phyloP scores from a whole-genome alignment of 2,329 filamentous ascomycete genomes.

The Penicillium griseofulvum region DNA sequence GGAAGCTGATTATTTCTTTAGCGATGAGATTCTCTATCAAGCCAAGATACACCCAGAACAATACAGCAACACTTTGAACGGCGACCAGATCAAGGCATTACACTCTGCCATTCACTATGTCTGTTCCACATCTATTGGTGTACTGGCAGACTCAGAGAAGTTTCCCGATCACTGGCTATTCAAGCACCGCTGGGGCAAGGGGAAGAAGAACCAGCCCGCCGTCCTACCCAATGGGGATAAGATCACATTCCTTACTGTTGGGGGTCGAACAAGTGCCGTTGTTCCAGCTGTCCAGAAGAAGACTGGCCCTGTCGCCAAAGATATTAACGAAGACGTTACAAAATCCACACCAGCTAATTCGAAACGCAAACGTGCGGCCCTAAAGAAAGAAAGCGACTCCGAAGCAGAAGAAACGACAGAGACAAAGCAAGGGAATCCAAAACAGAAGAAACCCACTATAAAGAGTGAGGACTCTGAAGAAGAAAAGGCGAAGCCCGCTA shows the following conservation, averaged over 20 bases:
- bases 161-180: constrained; percentile 90
- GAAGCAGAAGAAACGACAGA: constrained; percentile 22
- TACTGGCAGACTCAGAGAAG: constrained; percentile 74
- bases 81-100: constrained; percentile 68
- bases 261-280: constrained; percentile 85
- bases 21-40: constrained; percentile 88
- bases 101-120: constrained; percentile 74
- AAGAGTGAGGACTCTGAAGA: constrained; percentile 27
- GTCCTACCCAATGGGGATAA: constrained; percentile 79
- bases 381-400: constrained; percentile 30
- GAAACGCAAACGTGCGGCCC: constrained; percentile 34
- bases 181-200: constrained; percentile 84
- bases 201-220: constrained; percentile 66
- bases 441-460: constrained; percentile 17
- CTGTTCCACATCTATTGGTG: constrained; percentile 73
- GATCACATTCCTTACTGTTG: constrained; percentile 82
- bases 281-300: constrained; percentile 87
- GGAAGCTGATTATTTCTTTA: constrained; percentile 22
- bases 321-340: constrained; percentile 37
- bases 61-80: constrained; percentile 77
- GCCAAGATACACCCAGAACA: constrained; percentile 88
- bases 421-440: constrained; percentile 24
- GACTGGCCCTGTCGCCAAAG: constrained; percentile 58
- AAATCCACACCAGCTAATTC: constrained; percentile 20
- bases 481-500: constrained; percentile 10